A percentile compares a stretch with the other conserved stretches of the same genome.
phyloP scores from a whole-genome alignment of 495 filamentous ascomycete genomes.

The Tuber melanosporum region DNA sequence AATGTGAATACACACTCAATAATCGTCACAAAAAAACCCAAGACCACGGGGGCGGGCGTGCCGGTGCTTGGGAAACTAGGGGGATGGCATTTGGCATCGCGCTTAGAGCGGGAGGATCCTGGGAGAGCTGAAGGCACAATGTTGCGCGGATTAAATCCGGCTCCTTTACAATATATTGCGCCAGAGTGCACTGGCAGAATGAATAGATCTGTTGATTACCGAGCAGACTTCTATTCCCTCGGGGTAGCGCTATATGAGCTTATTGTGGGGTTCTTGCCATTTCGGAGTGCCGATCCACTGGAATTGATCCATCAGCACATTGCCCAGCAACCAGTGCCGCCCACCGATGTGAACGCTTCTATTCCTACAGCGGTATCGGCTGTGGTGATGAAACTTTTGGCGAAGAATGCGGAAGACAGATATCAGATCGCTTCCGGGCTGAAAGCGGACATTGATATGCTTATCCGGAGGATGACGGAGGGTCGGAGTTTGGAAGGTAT shows the following conservation, averaged over 20 bases:
- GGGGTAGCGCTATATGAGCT: constrained; percentile 41
- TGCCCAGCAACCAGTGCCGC: constrained; percentile 39
- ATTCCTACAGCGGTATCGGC: constrained; percentile 59
- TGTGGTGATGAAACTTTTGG: constrained; percentile 64
- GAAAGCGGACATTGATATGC: constrained; percentile 59
- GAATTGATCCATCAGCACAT: constrained; percentile 42
- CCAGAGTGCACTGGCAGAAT: constrained; percentile 42
- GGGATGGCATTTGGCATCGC: constrained; percentile 41
- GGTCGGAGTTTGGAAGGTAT: constrained; percentile 46
- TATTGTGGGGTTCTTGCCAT: constrained; percentile 40
- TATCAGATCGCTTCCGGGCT: constrained; percentile 64
- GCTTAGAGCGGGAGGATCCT: constrained; percentile 39
- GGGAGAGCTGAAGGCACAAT: constrained; percentile 38
- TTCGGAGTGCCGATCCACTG: constrained; percentile 37
- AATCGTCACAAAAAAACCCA: constrained; percentile 23
- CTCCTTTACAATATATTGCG: constrained; percentile 41
- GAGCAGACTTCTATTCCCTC: constrained; percentile 41
- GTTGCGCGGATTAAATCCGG: constrained; percentile 40
- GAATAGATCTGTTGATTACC: constrained; percentile 42
- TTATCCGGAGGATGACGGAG: constrained; percentile 56
- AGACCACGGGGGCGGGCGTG: constrained; percentile 5
- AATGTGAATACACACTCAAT: constrained; percentile 41
- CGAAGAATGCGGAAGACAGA: constrained; percentile 62
- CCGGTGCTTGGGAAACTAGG: constrained; percentile 37
- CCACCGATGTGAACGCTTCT: constrained; percentile 40